phyloP scores from a whole-genome alignment of 495 filamentous ascomycete genomes.

The Baudoinia panamericana region DNA sequence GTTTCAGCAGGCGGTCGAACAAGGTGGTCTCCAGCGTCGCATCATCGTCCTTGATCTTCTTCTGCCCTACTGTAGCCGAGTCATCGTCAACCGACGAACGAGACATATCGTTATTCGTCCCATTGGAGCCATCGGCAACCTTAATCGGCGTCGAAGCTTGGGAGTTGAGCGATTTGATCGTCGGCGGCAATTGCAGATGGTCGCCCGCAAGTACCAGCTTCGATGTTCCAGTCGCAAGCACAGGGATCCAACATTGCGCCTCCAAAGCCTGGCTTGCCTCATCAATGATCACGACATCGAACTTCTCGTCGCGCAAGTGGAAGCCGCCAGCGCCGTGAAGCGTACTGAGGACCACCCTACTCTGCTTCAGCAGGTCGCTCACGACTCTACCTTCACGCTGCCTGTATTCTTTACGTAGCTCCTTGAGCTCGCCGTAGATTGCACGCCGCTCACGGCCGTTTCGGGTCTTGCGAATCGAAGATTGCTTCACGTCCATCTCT shows the following conservation, averaged over 20 bases:
- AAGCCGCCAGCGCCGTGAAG: constrained; percentile 84
- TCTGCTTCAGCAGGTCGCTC: constrained; percentile 54
- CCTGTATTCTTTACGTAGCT: constrained; percentile 76
- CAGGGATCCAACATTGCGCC: constrained; percentile 94
- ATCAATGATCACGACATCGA: constrained; percentile 91
- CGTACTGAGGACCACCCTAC: constrained; percentile 82
- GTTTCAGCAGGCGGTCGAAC: constrained; percentile 71
- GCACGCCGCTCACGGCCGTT: constrained; percentile 65
- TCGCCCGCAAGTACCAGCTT: constrained; percentile 90
- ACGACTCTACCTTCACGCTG: constrained; percentile 75
- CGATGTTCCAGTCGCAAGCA: constrained; percentile 49
- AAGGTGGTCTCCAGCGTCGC: constrained; percentile 70
- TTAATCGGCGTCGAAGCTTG: constrained; percentile 17
- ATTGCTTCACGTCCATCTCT: constrained; percentile 88
- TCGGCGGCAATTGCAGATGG: constrained; percentile 87
- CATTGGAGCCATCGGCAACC: no score
- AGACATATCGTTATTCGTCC: background rate
- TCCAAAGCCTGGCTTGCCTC: constrained; percentile 94
- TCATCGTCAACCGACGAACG: background rate
- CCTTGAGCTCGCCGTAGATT: constrained; percentile 75
- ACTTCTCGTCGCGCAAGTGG: constrained; percentile 65
- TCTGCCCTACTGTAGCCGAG: no score
- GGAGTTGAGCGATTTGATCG: constrained; percentile 67
- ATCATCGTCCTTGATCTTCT: constrained; percentile 20
- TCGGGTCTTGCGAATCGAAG: constrained; percentile 72